Evolutionary conservation across 2,329 filamentous ascomycete species (phyloP).

Genomic region (Sporothrix variecibatus): DNA sequence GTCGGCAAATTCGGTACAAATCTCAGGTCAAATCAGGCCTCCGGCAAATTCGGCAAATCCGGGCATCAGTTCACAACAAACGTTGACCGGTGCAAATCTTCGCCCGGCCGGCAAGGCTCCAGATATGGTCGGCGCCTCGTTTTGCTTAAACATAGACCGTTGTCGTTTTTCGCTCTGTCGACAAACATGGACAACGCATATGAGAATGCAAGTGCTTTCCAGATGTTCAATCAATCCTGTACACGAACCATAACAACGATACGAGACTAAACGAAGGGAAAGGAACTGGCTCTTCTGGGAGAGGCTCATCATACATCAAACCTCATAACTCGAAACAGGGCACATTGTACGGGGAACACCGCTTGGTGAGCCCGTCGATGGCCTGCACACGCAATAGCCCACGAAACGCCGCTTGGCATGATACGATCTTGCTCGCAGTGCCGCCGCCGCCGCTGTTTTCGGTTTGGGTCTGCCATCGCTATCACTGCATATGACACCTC

Average conservation of each 20-base stretch:
- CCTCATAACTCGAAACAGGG: not conserved
- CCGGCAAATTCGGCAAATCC: slow-evolving; percentile 7
- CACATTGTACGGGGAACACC: not conserved
- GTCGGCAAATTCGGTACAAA: slow-evolving; percentile 14
- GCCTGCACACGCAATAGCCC: not conserved
- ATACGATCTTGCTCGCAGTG: not conserved
- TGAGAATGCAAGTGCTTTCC: not conserved
- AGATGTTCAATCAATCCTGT: not conserved
- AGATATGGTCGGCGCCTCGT: not conserved
- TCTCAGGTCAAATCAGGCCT: not conserved
- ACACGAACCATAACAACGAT: not conserved
- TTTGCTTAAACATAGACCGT: not conserved
- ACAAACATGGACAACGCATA: not conserved
- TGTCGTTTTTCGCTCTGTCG: not conserved
- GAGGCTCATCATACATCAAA: not conserved
- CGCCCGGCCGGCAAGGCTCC: not conserved
- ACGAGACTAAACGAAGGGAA: not conserved
- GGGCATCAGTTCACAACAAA: not conserved
- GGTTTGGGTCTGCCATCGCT: not conserved
- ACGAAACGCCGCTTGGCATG: not conserved
- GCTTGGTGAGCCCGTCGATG: not conserved
- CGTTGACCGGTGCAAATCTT: not conserved
- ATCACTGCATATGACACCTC: not conserved
- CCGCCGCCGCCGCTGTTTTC: not conserved
- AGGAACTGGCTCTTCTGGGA: not conserved